Conservation (phyloP, 2,329 filamentous ascomycete genomes). For the Laburnicola sp. region DNA sequence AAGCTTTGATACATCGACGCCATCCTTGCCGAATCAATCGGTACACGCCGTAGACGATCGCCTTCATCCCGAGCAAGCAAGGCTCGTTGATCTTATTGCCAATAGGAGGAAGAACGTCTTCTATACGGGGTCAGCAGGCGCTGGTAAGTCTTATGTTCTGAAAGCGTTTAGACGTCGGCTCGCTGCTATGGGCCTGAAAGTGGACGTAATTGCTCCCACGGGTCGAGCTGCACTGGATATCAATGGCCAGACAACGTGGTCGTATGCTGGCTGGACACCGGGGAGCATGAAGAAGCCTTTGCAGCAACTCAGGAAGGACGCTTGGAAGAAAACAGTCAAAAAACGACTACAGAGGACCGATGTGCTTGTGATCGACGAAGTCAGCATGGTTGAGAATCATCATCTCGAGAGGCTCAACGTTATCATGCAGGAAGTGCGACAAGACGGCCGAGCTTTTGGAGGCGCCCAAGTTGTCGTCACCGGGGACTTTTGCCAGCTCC, state of each 20-base stretch:
- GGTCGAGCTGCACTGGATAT: constrained; percentile 62
- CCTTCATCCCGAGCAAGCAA: constrained; percentile 53
- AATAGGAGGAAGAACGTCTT: constrained; percentile 60
- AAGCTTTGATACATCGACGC: too few relatives aligned
- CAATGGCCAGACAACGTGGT: constrained; percentile 59
- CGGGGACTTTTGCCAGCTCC: constrained; percentile 56
- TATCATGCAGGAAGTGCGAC: constrained; percentile 49
- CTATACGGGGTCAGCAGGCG: constrained; percentile 66
- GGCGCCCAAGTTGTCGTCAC: constrained; percentile 61
- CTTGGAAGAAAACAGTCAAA: constrained; percentile 40
- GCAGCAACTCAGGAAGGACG: constrained; percentile 34
- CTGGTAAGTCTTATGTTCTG: constrained; percentile 61
- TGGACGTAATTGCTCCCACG: constrained; percentile 62
- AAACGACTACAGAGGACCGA: constrained; percentile 52
- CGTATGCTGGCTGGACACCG: constrained; percentile 61
- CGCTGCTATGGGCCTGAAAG: constrained; percentile 36
- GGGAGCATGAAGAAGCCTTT: constrained; percentile 51
- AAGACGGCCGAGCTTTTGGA: constrained; percentile 40
- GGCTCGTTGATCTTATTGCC: constrained; percentile 56
- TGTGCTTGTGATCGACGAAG: constrained; percentile 66
- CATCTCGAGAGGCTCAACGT: constrained; percentile 56
- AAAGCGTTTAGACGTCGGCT: constrained; percentile 53
- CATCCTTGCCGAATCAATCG: too few relatives aligned
- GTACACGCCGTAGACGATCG: too few relatives aligned
- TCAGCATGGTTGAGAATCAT: constrained; percentile 65